Conservation (phyloP, 192 early-diverging fungal species). For the Entomortierella parvispora region DNA sequence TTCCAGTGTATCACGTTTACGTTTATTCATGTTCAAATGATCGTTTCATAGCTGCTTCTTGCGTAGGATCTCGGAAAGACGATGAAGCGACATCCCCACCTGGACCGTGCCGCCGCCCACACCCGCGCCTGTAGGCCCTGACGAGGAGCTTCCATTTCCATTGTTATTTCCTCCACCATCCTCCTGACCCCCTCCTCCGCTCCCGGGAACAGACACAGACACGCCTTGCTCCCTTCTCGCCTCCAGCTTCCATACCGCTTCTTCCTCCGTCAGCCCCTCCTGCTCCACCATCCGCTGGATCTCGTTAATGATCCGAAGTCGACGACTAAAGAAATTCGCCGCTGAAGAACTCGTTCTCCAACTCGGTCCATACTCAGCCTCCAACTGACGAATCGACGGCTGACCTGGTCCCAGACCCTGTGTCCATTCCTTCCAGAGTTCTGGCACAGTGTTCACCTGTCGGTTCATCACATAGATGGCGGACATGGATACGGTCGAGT, state of each 20-base stretch:
- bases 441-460: slow-evolving; percentile 33
- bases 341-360: slow-evolving; percentile 41
- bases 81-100: too few relatives aligned
- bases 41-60: too few relatives aligned
- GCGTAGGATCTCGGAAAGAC: too few relatives aligned
- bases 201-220: too few relatives aligned
- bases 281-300: not conserved
- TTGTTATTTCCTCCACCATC: too few relatives aligned
- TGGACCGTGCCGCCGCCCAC: too few relatives aligned
- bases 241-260: not conserved
- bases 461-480: slow-evolving; percentile 41
- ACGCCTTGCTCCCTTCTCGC: too few relatives aligned
- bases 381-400: slow-evolving; percentile 37
- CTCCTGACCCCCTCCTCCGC: too few relatives aligned
- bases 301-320: slow-evolving; percentile 16
- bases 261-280: not conserved
- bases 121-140: too few relatives aligned
- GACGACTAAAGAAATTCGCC: slow-evolving; percentile 41
- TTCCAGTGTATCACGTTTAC: too few relatives aligned
- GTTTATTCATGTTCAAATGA: too few relatives aligned
- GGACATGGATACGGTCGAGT: not conserved
- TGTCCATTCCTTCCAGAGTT: slow-evolving; percentile 49
- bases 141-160: too few relatives aligned
- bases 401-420: slow-evolving; percentile 35
- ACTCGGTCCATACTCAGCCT: slow-evolving; percentile 33